Conservation (phyloP, 2,329 filamentous ascomycete genomes). For the Hypoxylon sp. region DNA sequence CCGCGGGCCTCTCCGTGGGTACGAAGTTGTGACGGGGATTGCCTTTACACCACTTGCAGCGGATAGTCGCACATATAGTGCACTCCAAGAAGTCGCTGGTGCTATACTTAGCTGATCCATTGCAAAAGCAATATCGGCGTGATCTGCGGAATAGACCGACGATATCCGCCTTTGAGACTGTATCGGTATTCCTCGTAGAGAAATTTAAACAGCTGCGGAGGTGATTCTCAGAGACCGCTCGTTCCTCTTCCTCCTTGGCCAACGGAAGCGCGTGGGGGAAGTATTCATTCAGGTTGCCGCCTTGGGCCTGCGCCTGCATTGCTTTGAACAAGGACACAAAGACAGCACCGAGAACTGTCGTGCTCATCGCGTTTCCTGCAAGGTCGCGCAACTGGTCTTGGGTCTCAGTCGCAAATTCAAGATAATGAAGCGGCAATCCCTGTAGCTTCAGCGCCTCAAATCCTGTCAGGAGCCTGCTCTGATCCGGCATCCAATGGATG, state of each 20-base stretch:
- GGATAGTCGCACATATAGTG: constrained; percentile 52
- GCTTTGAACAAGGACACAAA: constrained; percentile 69
- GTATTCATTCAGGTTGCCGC: not conserved
- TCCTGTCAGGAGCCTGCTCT: constrained; percentile 71
- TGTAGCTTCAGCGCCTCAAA: constrained; percentile 74
- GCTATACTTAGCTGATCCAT: constrained; percentile 50
- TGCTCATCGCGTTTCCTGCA: constrained; percentile 84
- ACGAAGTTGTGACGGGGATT: constrained; percentile 55
- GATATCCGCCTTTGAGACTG: constrained; percentile 28
- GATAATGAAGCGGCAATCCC: constrained; percentile 72
- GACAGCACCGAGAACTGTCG: constrained; percentile 75
- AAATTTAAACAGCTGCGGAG: constrained; percentile 9
- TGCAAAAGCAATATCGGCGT: constrained; percentile 55
- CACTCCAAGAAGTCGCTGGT: constrained; percentile 49
- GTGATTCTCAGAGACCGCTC: not conserved
- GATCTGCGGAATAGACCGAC: constrained; percentile 28
- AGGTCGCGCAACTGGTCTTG: constrained; percentile 74
- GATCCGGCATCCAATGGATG: constrained; percentile 69
- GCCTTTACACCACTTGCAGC: constrained; percentile 55
- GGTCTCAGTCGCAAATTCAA: constrained; percentile 74
- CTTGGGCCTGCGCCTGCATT: constrained; percentile 23
- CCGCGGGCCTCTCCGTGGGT: constrained; percentile 19
- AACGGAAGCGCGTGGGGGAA: not conserved
- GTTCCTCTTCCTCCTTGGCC: not conserved
- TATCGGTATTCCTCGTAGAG: not conserved